Evolutionary conservation across 768 basidiomycete genomes (phyloP).

Genomic region (Pholiota conissans): DNA sequence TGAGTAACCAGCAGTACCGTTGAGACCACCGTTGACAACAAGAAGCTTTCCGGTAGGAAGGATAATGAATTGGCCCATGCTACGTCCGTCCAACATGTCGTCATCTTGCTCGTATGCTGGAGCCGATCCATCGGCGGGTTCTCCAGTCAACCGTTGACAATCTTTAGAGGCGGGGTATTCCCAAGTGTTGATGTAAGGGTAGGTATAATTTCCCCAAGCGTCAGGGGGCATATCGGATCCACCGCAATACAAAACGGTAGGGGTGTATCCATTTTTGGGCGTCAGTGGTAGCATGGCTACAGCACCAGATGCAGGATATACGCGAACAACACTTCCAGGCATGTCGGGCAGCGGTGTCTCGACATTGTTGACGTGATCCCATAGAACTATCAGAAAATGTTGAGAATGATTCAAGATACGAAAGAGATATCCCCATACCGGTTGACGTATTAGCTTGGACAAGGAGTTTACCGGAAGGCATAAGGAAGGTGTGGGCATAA

Average conservation of each 20-base stretch:
- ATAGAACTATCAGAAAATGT: constrained; percentile 22
- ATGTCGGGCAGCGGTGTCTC: constrained; percentile 71
- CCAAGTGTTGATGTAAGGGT: constrained; percentile 75
- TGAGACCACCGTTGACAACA: constrained; percentile 80
- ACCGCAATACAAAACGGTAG: constrained; percentile 89
- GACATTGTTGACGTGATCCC: constrained; percentile 44
- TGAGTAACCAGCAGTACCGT: constrained; percentile 92
- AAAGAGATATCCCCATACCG: constrained; percentile 40
- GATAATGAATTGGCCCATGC: constrained; percentile 93
- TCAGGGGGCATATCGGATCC: constrained; percentile 77
- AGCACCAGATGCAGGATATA: constrained; percentile 90
- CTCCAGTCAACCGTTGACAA: constrained; percentile 85
- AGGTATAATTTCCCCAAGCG: constrained; percentile 77
- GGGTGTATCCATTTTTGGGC: constrained; percentile 83
- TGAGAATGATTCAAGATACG: neutral
- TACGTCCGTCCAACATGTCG: constrained; percentile 68
- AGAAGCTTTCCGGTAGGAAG: constrained; percentile 78
- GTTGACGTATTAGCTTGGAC: constrained; percentile 83
- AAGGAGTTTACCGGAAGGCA: constrained; percentile 77
- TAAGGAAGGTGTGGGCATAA: constrained; percentile 72
- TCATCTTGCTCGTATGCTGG: constrained; percentile 73
- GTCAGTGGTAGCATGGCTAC: constrained; percentile 90
- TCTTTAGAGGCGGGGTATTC: constrained; percentile 65
- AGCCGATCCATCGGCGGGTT: constrained; percentile 66
- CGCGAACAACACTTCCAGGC: constrained; percentile 73